Base-by-base conservation (phyloP, 352 stramenopile species). In the Aphanomyces cochlioides region DNA sequence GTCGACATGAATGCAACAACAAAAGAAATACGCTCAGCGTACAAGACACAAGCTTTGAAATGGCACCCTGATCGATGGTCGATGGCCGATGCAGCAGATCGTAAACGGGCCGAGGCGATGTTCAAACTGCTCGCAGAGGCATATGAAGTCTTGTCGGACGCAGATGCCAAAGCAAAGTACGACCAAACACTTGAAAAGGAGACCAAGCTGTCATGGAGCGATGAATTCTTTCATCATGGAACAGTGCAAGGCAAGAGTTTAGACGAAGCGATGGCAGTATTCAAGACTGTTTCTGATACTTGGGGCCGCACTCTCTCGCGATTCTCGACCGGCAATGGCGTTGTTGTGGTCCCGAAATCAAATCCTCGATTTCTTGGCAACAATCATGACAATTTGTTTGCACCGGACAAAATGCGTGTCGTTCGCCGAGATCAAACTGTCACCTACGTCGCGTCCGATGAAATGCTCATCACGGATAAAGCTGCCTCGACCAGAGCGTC, bases 341-440 rank as follows among this genome's bases (percentile, higher is more conserved):
- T 12, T 79, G 80, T 45, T 65, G 66, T 10, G 66, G 73, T 12
- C 19, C 63, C 0, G 73, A 81, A 36, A 72, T 67, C 7, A 77
- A 77, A 43, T 80, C 75, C 43, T 75, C 75, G 1, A 75, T 95
- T 7, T 74, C 82, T 39, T 34, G 74, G 73, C 13, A 90, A 92
- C 74, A 95, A 95, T 61, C 88, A 95, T 72, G 81, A 92, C 70
- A 95, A 95, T 56, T 54, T 95, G 3, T 93, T 95, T 40, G 78
- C 77, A 3, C 80, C 79, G 1, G 79, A 90, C 65, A 84, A 85
- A 8, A 81, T 95, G 74, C 83, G 86, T 7, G 78, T 95, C 41
- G 61, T 78, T 6, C 80, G 88, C 6, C 79, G 88, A 34, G 78
- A 79, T 13, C 81, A 93, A 28, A 78, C 79, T 67, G 79, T 94